Conservation (phyloP, 1,284 basidiomycete species). For the Ceratobasidium sp. region DNA sequence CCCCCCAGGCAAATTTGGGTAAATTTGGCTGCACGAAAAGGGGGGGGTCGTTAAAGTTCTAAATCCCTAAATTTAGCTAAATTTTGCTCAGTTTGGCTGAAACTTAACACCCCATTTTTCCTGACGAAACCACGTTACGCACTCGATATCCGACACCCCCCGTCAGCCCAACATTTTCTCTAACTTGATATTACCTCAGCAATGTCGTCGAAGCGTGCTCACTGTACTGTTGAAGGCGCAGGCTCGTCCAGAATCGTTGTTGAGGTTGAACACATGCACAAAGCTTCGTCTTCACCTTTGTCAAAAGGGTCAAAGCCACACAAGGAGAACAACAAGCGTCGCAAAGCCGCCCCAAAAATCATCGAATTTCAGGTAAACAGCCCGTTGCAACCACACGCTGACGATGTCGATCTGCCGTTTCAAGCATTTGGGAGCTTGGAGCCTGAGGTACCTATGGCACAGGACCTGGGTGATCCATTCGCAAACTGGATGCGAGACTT, state of each 20-base stretch:
- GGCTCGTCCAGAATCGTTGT: not conserved
- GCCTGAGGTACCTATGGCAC: not conserved
- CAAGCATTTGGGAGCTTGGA: not conserved
- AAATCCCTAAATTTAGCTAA: too few relatives aligned
- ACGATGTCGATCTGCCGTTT: not conserved
- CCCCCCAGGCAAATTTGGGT: too few relatives aligned
- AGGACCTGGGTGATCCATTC: not conserved
- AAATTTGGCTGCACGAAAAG: too few relatives aligned
- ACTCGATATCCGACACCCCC: too few relatives aligned
- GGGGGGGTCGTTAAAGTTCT: too few relatives aligned
- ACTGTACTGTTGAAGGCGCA: not conserved
- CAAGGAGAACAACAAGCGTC: not conserved
- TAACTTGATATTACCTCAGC: not conserved
- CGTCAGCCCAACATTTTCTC: not conserved
- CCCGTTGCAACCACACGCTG: not conserved
- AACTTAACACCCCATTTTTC: too few relatives aligned
- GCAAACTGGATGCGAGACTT: not conserved
- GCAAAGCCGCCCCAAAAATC: not conserved
- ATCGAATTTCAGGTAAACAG: slow-evolving; percentile 1
- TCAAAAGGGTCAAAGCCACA: not conserved
- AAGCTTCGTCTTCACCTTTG: not conserved
- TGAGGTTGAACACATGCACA: not conserved
- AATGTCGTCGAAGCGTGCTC: not conserved
- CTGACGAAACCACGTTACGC: too few relatives aligned
- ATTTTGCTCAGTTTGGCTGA: too few relatives aligned